phyloP scores from a whole-genome alignment of 345 rosid species.

The Populus pruinosa region DNA sequence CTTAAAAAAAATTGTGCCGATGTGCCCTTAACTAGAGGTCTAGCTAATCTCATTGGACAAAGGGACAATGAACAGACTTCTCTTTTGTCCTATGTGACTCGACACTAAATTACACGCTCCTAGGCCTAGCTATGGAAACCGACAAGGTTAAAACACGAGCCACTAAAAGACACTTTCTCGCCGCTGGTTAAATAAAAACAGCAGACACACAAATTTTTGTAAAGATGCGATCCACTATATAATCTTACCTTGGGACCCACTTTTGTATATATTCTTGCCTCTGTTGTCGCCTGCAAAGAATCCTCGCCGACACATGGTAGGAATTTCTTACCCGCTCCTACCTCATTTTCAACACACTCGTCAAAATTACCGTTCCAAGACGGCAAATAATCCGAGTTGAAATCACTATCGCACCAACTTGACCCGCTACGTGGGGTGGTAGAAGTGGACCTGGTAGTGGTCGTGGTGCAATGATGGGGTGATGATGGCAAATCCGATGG shows the following conservation, averaged over 20 bases:
- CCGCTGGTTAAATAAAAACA: constrained; percentile 10
- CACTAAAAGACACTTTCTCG: constrained; percentile 23
- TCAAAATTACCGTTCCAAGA: constrained; percentile 38
- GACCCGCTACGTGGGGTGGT: constrained; percentile 39
- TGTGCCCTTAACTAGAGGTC: neutral
- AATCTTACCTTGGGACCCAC: constrained; percentile 56
- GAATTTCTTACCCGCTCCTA: constrained; percentile 11
- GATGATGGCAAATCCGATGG: constrained; percentile 24
- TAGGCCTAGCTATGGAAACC: neutral
- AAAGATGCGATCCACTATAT: constrained; percentile 12
- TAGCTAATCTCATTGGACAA: constrained; percentile 11
- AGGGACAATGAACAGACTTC: constrained; percentile 15
- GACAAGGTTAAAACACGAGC: constrained; percentile 17
- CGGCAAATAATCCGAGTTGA: constrained; percentile 59
- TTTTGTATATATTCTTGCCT: constrained; percentile 20
- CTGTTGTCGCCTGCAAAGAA: constrained; percentile 26
- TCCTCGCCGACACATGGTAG: constrained; percentile 59
- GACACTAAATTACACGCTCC: neutral
- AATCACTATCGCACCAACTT: constrained; percentile 89
- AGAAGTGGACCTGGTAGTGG: constrained; percentile 37
- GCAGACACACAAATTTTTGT: constrained; percentile 36
- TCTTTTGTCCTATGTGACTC: constrained; percentile 11
- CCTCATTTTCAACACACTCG: constrained; percentile 21
- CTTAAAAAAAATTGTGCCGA: neutral
- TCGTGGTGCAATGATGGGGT: constrained; percentile 29